A percentile compares a stretch with the other conserved stretches of the same genome.
These are phyloP conservation scores for Nannizziopsis barbatae DNA, from an alignment of 2,329 filamentous ascomycete species.

Conservation along the genomic window DNA sequence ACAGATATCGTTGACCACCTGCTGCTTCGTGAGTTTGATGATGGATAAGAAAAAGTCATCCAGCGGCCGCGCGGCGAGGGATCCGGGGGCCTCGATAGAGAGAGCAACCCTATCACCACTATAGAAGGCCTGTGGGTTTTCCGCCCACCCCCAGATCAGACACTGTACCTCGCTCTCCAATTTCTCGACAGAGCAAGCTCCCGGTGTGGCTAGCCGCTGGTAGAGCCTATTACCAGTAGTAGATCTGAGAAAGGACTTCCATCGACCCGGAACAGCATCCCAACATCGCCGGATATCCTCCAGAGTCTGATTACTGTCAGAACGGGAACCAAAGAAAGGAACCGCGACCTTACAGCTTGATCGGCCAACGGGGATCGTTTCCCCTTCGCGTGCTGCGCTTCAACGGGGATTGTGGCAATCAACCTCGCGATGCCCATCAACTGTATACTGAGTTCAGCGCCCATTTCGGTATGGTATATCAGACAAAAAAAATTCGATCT, in stretches of 20 bases:
- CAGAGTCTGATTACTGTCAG: background rate
- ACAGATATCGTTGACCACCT: background rate
- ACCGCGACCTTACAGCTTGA: background rate
- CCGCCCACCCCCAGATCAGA: background rate
- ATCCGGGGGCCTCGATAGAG: background rate
- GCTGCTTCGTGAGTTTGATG: background rate
- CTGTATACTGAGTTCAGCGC: no score
- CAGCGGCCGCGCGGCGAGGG: background rate
- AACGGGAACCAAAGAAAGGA: background rate
- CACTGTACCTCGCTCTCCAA: background rate
- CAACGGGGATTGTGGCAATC: no score
- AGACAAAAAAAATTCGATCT: no score
- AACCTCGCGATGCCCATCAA: no score
- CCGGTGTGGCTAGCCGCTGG: background rate
- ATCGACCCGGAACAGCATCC: background rate
- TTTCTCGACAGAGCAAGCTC: background rate
- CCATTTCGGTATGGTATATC: no score
- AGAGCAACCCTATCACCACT: background rate
- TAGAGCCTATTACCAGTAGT: background rate
- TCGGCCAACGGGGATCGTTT: background rate
- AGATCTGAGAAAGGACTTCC: background rate
- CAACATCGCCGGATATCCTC: background rate
- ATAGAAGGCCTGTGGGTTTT: background rate
- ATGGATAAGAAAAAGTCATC: background rate
- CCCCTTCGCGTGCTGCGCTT: no score